Percentiles rank a stretch among this genome's conserved stretches.
phyloP scores from a whole-genome alignment of 371 early-diverging fungal genomes.

The Enteropsectra breve region DNA sequence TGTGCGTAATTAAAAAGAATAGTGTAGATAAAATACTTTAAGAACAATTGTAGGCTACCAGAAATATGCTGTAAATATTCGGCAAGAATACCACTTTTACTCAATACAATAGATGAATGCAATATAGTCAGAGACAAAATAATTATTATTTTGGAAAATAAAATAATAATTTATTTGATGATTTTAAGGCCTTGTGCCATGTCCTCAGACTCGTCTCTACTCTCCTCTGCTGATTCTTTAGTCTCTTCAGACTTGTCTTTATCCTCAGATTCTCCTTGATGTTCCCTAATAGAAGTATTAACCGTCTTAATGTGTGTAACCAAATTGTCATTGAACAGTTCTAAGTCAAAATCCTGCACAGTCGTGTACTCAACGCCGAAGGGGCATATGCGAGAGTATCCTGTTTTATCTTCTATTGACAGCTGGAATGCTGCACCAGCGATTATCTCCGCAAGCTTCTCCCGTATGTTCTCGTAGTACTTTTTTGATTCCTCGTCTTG shows the following conservation, averaged over 20 bases:
- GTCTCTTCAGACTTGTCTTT: background rate
- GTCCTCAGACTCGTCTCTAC: no score
- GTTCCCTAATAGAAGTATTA: background rate
- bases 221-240: no score
- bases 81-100: no score
- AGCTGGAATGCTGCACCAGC: slow-evolving; percentile 30
- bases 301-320: background rate
- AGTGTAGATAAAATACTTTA: no score
- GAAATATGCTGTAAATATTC: no score
- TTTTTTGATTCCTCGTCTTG: background rate
- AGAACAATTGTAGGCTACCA: no score
- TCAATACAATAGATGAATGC: no score
- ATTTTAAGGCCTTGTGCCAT: no score
- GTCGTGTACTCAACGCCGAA: slow-evolving; percentile 26
- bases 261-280: background rate
- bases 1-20: no score
- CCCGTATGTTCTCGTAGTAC: slow-evolving; percentile 6
- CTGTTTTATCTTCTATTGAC: slow-evolving; percentile 36
- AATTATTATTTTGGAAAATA: no score
- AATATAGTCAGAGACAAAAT: no score
- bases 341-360: slow-evolving; percentile 19
- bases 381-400: slow-evolving; percentile 39
- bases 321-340: slow-evolving; percentile 33
- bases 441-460: slow-evolving; percentile 2
- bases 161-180: no score